Conservation (phyloP, 2,329 filamentous ascomycete species). For the Daldinia sp. region DNA sequence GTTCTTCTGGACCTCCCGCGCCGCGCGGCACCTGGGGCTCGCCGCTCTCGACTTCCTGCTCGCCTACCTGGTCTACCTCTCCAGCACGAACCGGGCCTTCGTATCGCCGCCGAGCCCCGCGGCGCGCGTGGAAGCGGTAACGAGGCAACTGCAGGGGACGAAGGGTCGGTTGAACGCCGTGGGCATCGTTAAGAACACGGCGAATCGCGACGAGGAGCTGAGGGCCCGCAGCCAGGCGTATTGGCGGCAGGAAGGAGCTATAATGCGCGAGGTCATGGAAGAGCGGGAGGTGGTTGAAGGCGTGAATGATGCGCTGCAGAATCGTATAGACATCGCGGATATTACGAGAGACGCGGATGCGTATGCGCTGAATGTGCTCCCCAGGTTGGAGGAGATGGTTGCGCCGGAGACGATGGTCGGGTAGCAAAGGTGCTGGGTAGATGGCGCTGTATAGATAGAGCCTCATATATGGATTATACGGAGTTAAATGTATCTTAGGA, state of each 20-base stretch:
- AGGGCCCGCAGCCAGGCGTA: constrained; percentile 76
- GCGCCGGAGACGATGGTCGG: constrained; percentile 32
- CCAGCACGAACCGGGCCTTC: constrained; percentile 84
- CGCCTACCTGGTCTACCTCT: constrained; percentile 77
- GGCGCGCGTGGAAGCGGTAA: constrained; percentile 73
- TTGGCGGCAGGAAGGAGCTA: constrained; percentile 81
- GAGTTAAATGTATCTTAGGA: not conserved
- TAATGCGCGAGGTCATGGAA: constrained; percentile 82
- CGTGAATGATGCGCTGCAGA: constrained; percentile 74
- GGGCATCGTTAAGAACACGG: constrained; percentile 83
- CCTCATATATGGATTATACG: not conserved
- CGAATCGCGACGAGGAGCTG: constrained; percentile 78
- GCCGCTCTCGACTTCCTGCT: constrained; percentile 73
- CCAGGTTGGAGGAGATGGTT: constrained; percentile 41
- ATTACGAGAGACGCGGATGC: constrained; percentile 73
- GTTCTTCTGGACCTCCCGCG: constrained; percentile 77
- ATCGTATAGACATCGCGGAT: constrained; percentile 71
- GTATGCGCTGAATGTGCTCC: constrained; percentile 64
- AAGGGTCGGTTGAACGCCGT: constrained; percentile 78
- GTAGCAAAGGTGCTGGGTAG: constrained; percentile 4
- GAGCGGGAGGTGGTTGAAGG: constrained; percentile 80
- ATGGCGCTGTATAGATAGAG: not conserved
- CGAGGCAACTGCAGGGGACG: constrained; percentile 67
- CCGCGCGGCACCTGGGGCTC: constrained; percentile 73
- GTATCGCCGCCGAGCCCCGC: constrained; percentile 69